These are phyloP conservation scores for Lignosus rhinocerotis DNA, from an alignment of 1,284 basidiomycete genomes.

Conservation along the genomic window DNA sequence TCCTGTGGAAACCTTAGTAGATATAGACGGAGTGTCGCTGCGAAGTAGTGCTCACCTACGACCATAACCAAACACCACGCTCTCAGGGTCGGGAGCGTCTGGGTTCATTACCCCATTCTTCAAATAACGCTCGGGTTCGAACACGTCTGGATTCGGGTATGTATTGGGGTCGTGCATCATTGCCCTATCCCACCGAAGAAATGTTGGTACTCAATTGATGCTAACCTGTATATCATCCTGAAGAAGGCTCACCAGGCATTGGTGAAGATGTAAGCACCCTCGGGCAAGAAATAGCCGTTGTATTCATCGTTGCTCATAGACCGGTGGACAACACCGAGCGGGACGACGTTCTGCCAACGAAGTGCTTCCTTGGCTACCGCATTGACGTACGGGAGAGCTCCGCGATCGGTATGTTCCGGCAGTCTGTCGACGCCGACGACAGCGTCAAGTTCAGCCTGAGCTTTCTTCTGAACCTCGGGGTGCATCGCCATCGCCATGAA, in stretches of 20 bases:
- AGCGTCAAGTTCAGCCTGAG: conserved; percentile 34
- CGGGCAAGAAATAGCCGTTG: conserved; percentile 26
- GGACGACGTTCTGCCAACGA: conserved; percentile 25
- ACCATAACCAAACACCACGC: conserved; percentile 34
- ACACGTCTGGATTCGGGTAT: conserved; percentile 21
- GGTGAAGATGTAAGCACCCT: conserved; percentile 24
- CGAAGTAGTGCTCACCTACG: conserved; percentile 26
- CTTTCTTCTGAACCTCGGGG: conserved; percentile 35
- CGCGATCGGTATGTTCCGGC: conserved; percentile 21
- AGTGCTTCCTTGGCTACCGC: conserved; percentile 26
- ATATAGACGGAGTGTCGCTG: neutral
- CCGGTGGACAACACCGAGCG: conserved; percentile 15
- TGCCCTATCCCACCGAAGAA: conserved; percentile 2
- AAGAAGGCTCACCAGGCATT: conserved; percentile 30
- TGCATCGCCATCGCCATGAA: conserved; percentile 38
- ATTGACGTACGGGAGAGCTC: conserved; percentile 24
- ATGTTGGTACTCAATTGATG: neutral
- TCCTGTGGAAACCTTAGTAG: neutral
- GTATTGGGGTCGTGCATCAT: conserved; percentile 25
- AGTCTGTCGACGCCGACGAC: conserved; percentile 30
- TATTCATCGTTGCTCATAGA: conserved; percentile 21
- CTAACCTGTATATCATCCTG: too few relatives aligned
- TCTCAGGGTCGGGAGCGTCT: conserved; percentile 14
- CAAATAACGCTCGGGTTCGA: conserved; percentile 27
- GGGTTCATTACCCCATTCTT: conserved; percentile 1